A percentile compares a stretch with the other conserved stretches of the same genome.
These are phyloP conservation scores for Thymus quinquecostatus DNA, from an alignment of 257 asterid species.

Conservation along the genomic window DNA sequence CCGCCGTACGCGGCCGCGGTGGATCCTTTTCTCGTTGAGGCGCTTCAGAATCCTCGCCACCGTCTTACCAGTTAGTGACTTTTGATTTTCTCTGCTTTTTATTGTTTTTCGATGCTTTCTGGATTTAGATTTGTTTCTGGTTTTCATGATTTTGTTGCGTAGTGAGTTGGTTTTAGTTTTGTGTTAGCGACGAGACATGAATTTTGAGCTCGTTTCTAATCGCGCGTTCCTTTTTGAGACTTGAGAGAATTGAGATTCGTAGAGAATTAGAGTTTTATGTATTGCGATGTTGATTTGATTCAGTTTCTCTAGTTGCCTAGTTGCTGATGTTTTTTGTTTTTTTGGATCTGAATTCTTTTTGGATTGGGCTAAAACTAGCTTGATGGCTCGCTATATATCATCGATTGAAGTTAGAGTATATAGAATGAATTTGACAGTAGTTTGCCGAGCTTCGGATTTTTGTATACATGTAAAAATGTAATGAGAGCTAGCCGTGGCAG, in stretches of 20 bases:
- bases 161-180: neutral
- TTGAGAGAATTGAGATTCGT: slow-evolving; percentile 16
- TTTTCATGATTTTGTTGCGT: neutral
- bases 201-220: neutral
- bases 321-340: slow-evolving; percentile 1
- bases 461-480: neutral
- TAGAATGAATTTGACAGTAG: slow-evolving; percentile 5
- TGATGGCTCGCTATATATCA: neutral
- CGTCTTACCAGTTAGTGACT: slow-evolving; percentile 74
- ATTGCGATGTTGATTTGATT: slow-evolving; percentile 17
- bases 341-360: slow-evolving; percentile 40
- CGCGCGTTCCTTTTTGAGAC: neutral
- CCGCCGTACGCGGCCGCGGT: slow-evolving; percentile 57
- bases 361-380: slow-evolving; percentile 22
- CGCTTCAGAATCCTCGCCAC: slow-evolving; percentile 92
- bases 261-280: slow-evolving; percentile 18
- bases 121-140: slow-evolving; percentile 1
- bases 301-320: slow-evolving; percentile 25
- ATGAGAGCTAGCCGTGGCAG: neutral
- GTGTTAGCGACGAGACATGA: neutral
- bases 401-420: neutral
- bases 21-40: slow-evolving; percentile 86
- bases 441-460: neutral
- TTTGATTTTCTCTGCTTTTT: neutral
- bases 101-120: neutral